Percentiles rank a stretch among this genome's conserved stretches.
Evolutionary conservation across 1,284 basidiomycete species (phyloP).

Genomic region (Malassezia caprae): DNA sequence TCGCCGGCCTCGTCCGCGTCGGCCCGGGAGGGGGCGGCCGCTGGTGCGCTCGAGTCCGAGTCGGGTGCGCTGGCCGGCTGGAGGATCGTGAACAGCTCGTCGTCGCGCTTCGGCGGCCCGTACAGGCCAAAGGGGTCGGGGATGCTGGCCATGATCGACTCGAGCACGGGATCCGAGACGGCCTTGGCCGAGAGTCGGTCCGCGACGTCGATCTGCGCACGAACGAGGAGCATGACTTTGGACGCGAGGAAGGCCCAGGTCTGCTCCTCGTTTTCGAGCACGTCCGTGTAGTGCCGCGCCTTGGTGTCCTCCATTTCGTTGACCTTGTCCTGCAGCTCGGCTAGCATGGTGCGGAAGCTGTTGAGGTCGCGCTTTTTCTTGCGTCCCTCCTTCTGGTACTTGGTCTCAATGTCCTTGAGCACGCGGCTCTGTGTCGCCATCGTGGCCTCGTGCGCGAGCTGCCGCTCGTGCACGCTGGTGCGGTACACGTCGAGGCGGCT

Average conservation of each 20-base stretch:
- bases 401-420: conserved; percentile 78
- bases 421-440: conserved; percentile 66
- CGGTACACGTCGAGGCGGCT: conserved; percentile 74
- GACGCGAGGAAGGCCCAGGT: conserved; percentile 78
- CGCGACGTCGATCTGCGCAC: conserved; percentile 39
- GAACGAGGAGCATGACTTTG: conserved; percentile 37
- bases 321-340: conserved; percentile 72
- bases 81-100: conserved; percentile 77
- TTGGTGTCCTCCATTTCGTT: conserved; percentile 75
- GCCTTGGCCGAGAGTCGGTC: conserved; percentile 79
- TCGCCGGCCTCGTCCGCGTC: neutral
- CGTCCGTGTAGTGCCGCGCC: conserved; percentile 67
- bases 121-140: conserved; percentile 89
- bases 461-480: conserved; percentile 55
- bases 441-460: conserved; percentile 38
- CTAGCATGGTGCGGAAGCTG: conserved; percentile 35
- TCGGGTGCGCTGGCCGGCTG: conserved; percentile 18
- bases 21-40: neutral
- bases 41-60: neutral
- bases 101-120: conserved; percentile 72
- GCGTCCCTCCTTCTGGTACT: conserved; percentile 62
- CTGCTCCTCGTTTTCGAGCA: conserved; percentile 82
- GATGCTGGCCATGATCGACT: conserved; percentile 75
- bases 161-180: conserved; percentile 71
- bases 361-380: conserved; percentile 59